Evolutionary conservation across 306 rosid species (phyloP).

Genomic region (Argentina anserina): DNA sequence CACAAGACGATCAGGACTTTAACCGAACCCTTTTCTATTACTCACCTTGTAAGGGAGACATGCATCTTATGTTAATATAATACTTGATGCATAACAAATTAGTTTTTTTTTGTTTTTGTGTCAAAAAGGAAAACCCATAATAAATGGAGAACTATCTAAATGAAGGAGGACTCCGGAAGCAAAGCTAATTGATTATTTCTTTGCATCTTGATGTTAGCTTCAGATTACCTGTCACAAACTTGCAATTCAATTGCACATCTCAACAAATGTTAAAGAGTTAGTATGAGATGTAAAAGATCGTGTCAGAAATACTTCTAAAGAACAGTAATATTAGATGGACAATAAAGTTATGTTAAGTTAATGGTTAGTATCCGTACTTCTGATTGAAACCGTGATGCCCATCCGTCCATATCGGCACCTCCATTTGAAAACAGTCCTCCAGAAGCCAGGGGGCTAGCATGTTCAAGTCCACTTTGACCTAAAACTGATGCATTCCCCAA

Average conservation of each 20-base stretch:
- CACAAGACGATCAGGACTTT: slow-evolving; percentile 19
- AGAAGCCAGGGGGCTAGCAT: slow-evolving; percentile 97
- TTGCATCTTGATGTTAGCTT: slow-evolving; percentile 58
- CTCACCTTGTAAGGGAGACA: slow-evolving; percentile 23
- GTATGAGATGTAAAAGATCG: slow-evolving; percentile 53
- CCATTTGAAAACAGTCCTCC: slow-evolving; percentile 93
- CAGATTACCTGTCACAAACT: slow-evolving; percentile 63
- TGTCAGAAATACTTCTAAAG: slow-evolving; percentile 76
- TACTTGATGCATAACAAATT: slow-evolving; percentile 13
- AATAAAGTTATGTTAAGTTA: slow-evolving; percentile 99
- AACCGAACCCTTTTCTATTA: slow-evolving; percentile 25
- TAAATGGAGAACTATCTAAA: slow-evolving; percentile 24
- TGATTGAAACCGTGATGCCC: slow-evolving; percentile 98
- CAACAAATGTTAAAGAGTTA: slow-evolving; percentile 58
- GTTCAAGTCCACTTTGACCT: slow-evolving; percentile 99
- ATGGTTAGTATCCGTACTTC: slow-evolving; percentile 99
- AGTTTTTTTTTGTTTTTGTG: slow-evolving; percentile 11
- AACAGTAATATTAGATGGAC: slow-evolving; percentile 78
- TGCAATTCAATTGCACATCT: slow-evolving; percentile 51
- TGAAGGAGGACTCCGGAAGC: slow-evolving; percentile 29
- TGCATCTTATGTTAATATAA: slow-evolving; percentile 23
- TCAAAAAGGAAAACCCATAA: slow-evolving; percentile 24
- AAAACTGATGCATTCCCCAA: slow-evolving; percentile 99
- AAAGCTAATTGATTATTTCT: slow-evolving; percentile 37
- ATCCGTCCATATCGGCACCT: slow-evolving; percentile 84